Evolutionary conservation across 108 stramenopile species (phyloP).

Genomic region (Pseudonitzschia pungens): DNA sequence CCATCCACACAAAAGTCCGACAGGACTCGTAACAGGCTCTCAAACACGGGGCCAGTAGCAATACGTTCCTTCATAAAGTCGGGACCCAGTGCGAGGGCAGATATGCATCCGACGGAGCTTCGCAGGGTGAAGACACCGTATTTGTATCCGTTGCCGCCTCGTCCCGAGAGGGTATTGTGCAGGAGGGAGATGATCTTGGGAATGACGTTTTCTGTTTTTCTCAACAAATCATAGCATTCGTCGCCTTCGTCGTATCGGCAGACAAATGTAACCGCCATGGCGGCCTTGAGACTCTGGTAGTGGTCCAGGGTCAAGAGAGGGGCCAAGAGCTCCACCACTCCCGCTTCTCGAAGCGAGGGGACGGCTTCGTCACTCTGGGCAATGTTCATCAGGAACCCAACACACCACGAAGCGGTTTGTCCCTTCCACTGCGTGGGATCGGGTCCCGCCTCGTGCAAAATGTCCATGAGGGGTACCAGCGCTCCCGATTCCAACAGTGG

Average conservation of each 20-base stretch:
- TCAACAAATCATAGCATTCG: conserved; percentile 85
- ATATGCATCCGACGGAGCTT: conserved; percentile 86
- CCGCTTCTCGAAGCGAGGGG: conserved; percentile 77
- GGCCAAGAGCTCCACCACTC: conserved; percentile 85
- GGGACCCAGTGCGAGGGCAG: conserved; percentile 85
- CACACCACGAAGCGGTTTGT: conserved; percentile 91
- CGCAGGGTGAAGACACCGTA: conserved; percentile 90
- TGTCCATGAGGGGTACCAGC: conserved; percentile 82
- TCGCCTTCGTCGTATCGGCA: conserved; percentile 88
- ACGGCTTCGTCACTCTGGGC: conserved; percentile 90
- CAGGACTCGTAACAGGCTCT: conserved; percentile 84
- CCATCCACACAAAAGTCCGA: conserved; percentile 90
- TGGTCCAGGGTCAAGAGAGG: conserved; percentile 86
- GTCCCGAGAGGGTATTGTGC: conserved; percentile 87
- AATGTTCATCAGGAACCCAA: conserved; percentile 93
- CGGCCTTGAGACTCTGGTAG: conserved; percentile 91
- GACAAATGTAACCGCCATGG: conserved; percentile 91
- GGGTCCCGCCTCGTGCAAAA: conserved; percentile 86
- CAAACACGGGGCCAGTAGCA: conserved; percentile 82
- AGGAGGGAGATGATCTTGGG: conserved; percentile 85
- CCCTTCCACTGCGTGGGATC: conserved; percentile 93
- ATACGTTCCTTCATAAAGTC: conserved; percentile 92
- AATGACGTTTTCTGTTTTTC: conserved; percentile 90
- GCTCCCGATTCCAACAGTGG: conserved; percentile 78
- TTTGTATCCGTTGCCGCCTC: conserved; percentile 90